phyloP scores from a whole-genome alignment of 768 basidiomycete genomes.

The Serendipita sp. region DNA sequence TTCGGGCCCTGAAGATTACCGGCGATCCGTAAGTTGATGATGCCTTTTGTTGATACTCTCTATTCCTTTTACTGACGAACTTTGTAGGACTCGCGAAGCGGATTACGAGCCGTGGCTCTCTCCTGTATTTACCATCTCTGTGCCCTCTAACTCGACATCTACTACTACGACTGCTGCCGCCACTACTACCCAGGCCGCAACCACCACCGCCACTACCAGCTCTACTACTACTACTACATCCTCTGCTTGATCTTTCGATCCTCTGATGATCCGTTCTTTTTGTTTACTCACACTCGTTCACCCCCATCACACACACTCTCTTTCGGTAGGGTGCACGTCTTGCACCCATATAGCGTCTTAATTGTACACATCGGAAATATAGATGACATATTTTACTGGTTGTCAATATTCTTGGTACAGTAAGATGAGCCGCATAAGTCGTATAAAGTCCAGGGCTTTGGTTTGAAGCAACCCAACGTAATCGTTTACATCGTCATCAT shows the following conservation, averaged over 20 bases:
- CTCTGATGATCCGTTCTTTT: background rate
- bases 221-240: background rate
- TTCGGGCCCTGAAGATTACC: conserved; percentile 6
- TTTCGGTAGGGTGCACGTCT: too few relatives aligned
- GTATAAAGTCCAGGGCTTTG: too few relatives aligned
- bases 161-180: background rate
- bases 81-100: background rate
- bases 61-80: too few relatives aligned
- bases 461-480: too few relatives aligned
- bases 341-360: too few relatives aligned
- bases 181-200: background rate
- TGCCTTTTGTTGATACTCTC: too few relatives aligned
- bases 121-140: conserved; percentile 1
- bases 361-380: too few relatives aligned
- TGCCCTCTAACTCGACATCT: background rate
- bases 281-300: background rate
- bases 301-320: background rate
- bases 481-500: too few relatives aligned
- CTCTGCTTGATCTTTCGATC: background rate
- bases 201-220: background rate
- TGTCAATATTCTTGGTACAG: too few relatives aligned
- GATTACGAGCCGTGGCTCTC: conserved; percentile 8
- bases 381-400: too few relatives aligned
- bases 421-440: too few relatives aligned
- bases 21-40: background rate